Evolutionary conservation across 768 basidiomycete genomes (phyloP).

Genomic region (Phlegmacium glaucopus): DNA sequence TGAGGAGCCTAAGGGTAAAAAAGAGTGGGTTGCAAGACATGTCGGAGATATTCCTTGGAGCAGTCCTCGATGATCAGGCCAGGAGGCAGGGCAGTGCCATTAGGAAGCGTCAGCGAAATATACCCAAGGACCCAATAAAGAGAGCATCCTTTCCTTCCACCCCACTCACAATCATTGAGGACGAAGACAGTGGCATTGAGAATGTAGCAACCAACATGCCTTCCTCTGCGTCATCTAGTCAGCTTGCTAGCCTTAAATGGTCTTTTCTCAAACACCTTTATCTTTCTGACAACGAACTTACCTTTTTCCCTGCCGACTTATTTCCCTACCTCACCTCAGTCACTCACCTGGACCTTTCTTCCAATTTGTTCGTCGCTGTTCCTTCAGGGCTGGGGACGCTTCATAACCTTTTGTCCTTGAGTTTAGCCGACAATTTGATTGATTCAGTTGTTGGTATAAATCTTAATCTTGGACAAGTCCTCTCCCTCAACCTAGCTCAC

Average conservation of each 20-base stretch:
- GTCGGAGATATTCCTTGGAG: slow-evolving; percentile 69
- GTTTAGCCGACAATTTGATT: slow-evolving; percentile 97
- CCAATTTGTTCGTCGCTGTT: slow-evolving; percentile 87
- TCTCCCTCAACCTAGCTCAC: slow-evolving; percentile 72
- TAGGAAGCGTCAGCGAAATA: slow-evolving; percentile 42
- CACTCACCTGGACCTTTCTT: slow-evolving; percentile 84
- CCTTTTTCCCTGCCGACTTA: slow-evolving; percentile 69
- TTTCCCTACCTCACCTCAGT: slow-evolving; percentile 69
- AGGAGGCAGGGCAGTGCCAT: slow-evolving; percentile 54
- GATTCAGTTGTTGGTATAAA: slow-evolving; percentile 92
- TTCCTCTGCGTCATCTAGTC: slow-evolving; percentile 27
- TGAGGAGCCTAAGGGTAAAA: slow-evolving; percentile 71
- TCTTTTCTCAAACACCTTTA: slow-evolving; percentile 72
- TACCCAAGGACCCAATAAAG: slow-evolving; percentile 22
- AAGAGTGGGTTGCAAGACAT: slow-evolving; percentile 83
- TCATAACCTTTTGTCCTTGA: slow-evolving; percentile 82
- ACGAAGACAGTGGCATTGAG: slow-evolving; percentile 16
- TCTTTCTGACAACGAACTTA: slow-evolving; percentile 76
- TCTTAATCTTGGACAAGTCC: slow-evolving; percentile 71
- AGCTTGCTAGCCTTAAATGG: slow-evolving; percentile 66
- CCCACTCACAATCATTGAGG: slow-evolving; percentile 22
- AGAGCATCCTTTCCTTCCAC: slow-evolving; percentile 8
- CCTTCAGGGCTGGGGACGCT: slow-evolving; percentile 73
- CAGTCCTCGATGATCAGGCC: slow-evolving; percentile 76
- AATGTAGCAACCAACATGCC: slow-evolving; percentile 16